Evolutionary conservation across 2,329 filamentous ascomycete genomes (phyloP), one percentile per base, ranked within the genome.

Genomic region (Claviceps africana): DNA sequence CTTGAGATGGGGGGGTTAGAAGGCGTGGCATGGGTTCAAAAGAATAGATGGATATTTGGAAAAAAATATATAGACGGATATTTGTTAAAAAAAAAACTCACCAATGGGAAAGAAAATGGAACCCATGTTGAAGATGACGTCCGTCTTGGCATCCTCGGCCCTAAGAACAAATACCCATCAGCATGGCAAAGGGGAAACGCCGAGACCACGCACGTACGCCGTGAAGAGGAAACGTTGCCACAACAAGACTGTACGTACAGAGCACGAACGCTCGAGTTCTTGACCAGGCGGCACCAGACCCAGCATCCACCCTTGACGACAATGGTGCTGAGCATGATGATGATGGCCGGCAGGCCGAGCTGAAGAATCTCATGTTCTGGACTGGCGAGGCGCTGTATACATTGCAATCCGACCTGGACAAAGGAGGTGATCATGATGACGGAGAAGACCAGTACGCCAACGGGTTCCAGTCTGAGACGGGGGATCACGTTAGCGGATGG

Each of bases 41-140:
- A 31, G 17, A 44, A 10, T 7, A 25, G 15, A n/a, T 10, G 19
- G 2, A 17, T 28, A n/a, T 21, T 10, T 5, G 3, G 25, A 42
- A 31, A 42, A 28, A 6, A 31, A 8, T 10, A 19, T 47, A 33
- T 42, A 25, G 35, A 33, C 3, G 22, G 4, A 13, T 11, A 51
- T n/a, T n/a, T n/a, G n/a, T n/a, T n/a, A 19, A 25, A 21, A 35
- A 13, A 30, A 44, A n/a, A 21, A 33, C 72, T 57, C 66, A 79
- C 77, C 61, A 9, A 94, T 78, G 1, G 89, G 89, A 63, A 95
- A 95, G 25, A 93, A 75, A 61, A 95, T 93, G 57, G 85, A 89
- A 61, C 93, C 91, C 1, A 80, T 81, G 68, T 95, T 95, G 77
- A 95, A 95, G 33, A 95, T 82, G 30, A 95, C 86, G 61, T 95